Base-by-base conservation (phyloP, 2,329 filamentous ascomycete species). In the Neofusicoccum sp. region DNA sequence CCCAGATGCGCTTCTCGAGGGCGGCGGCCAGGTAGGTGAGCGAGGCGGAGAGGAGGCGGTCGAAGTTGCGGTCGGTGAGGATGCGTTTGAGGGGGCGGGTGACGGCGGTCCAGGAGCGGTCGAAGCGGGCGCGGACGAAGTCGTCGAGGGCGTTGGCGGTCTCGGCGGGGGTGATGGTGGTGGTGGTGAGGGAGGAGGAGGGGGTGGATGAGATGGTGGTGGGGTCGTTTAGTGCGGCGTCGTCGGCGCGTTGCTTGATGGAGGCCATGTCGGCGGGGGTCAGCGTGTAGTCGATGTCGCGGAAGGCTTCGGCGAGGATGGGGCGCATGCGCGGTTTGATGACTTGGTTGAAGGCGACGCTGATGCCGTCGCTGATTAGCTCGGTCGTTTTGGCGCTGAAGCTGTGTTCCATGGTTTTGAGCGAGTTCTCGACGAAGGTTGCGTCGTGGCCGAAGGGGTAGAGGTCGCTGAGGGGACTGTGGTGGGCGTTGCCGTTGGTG, bases 1-100 rank as follows among this genome's bases (percentile, higher is more conserved):
- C 87, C 85, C 90, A 91, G 31, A 97, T 87, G 31, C 94, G 83
- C 79, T 96, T 97, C 80, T 98, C 94, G 33, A 99, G 84, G 14
- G 92, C 85, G 56, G 86, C 86, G 1, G 91, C 85, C 4, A 98
- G 85, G 71, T 96, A 89, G 4, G 84, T 83, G 1, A 93, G 85
- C 1, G 92, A 92, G 1, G 87, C 81, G 44, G 89, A 86, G 52
- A 96, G 85, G 0, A 98, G 82, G n/a, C 84, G 86, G 67, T 89
- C 86, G 73, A 91, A 96, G 37, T 91, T 90, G 39, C 85, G 83
- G 0, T 88, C 79, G 0, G 93, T 97, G 77, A 98, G 87, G 66
- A 99, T 84, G 5, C 95, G 90, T 48, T 89, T 88, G 62, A 98
- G 85, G 0, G 96, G 94, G 64, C 88, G 87, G 76, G 96, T 92